Base-by-base conservation (phyloP, 176 grass and related monocot genomes). In the Raddia distichophylla region DNA sequence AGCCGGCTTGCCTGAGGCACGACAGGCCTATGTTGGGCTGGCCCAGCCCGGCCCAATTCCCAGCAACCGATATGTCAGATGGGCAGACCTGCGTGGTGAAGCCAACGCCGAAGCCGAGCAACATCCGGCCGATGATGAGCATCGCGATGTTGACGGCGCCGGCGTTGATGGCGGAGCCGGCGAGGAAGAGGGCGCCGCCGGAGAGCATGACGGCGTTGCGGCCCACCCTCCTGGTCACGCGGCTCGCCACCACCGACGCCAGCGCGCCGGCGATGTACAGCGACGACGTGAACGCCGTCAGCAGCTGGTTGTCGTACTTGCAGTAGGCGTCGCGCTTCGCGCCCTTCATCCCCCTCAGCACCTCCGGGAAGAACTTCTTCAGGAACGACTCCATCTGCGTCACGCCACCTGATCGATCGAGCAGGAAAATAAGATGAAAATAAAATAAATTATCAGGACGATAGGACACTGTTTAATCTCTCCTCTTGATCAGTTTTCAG, bases 341-440 rank as follows among this genome's bases (percentile, higher is more conserved):
- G 8, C 57, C 57, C 15, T 40, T 68, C 76, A 81, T 91, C 76
- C 55, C 82, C 10, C 22, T 81, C 16, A 71, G 34, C 17, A 91
- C 85, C 17, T 76, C 53, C 20, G 89, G 89, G 54, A 91, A 91
- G 81, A 91, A 91, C 8, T 58, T 61, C 15, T 72, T 50, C 7
- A 88, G 76, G 51, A 91, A 91, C 6, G 89, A 85, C 51, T 91
- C 81, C 89, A 91, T 91, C 2, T 86, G 71, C 71, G 89, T 81
- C 34, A 93, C 86, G 0, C 91, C 94, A n/a, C 94, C 94, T 88
- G 10, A 40, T 40, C 37, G 37, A 40, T 40, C 37, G 37, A 40
- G 37, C 37, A 40, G 37, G 4, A 40, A 40, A 40, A 27, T 27
- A 40, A 40, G 37, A 40, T 3, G 4, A 40, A 40, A 5, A 40